phyloP scores from a whole-genome alignment of 768 basidiomycete genomes.

The Podaxis sp. region DNA sequence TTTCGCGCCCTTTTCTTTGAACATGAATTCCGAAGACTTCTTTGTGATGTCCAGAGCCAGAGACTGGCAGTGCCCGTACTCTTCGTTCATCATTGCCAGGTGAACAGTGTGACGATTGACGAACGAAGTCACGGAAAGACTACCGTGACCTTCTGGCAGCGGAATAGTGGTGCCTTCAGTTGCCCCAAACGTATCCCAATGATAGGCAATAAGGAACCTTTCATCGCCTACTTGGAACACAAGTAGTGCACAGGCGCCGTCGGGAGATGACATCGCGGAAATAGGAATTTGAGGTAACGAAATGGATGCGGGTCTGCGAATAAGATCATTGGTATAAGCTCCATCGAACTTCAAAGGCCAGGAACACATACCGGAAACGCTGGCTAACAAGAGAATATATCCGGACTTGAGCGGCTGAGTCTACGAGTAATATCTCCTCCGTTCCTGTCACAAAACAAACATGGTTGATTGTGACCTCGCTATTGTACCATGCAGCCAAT shows the following conservation, averaged over 20 bases:
- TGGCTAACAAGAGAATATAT: slow-evolving; percentile 54
- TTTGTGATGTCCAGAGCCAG: slow-evolving; percentile 53
- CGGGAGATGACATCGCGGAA: slow-evolving; percentile 48
- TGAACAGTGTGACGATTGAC: slow-evolving; percentile 41
- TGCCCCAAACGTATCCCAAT: slow-evolving; percentile 59
- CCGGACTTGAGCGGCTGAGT: slow-evolving; percentile 41
- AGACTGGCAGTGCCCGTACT: slow-evolving; percentile 35
- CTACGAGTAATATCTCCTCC: slow-evolving; percentile 55
- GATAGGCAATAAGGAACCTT: slow-evolving; percentile 32
- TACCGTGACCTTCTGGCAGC: slow-evolving; percentile 26
- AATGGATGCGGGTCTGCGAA: slow-evolving; percentile 34
- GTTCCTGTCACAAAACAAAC: slow-evolving; percentile 48
- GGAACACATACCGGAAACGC: slow-evolving; percentile 46
- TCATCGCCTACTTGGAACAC: slow-evolving; percentile 23
- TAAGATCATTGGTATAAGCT: slow-evolving; percentile 23
- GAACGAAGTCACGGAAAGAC: slow-evolving; percentile 45
- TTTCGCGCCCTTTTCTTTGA: slow-evolving; percentile 40
- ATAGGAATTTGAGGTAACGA: slow-evolving; percentile 31
- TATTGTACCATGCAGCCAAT: slow-evolving; percentile 43
- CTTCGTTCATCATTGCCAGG: slow-evolving; percentile 39
- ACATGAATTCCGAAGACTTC: slow-evolving; percentile 55
- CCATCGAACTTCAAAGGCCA: neutral
- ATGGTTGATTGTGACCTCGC: slow-evolving; percentile 9
- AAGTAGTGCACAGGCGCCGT: slow-evolving; percentile 52
- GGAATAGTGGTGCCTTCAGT: slow-evolving; percentile 41